These are phyloP conservation scores for Arachnomyces sp. DNA, from an alignment of 2,329 filamentous ascomycete species.

Conservation along the genomic window DNA sequence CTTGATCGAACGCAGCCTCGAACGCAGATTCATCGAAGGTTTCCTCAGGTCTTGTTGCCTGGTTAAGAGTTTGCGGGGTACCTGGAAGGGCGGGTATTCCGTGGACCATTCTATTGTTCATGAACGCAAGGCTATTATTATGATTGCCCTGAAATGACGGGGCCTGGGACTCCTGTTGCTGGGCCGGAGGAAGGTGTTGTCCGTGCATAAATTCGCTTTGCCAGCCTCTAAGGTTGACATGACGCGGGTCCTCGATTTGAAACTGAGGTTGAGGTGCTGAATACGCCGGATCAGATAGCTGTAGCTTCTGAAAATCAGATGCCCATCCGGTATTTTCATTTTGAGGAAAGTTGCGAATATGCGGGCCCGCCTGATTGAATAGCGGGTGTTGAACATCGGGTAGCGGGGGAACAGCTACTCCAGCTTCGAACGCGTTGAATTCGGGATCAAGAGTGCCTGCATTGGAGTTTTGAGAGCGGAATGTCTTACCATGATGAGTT, in stretches of 20 bases:
- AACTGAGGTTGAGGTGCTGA: slow-evolving; percentile 44
- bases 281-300: slow-evolving; percentile 32
- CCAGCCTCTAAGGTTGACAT: slow-evolving; percentile 41
- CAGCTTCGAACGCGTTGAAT: slow-evolving; percentile 60
- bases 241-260: slow-evolving; percentile 30
- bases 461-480: slow-evolving; percentile 52
- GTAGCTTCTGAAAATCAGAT: slow-evolving; percentile 39
- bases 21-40: slow-evolving; percentile 40
- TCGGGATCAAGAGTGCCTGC: slow-evolving; percentile 55
- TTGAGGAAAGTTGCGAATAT: slow-evolving; percentile 17
- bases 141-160: slow-evolving; percentile 18
- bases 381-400: slow-evolving; percentile 31
- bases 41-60: slow-evolving; percentile 25
- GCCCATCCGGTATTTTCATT: slow-evolving; percentile 32
- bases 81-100: slow-evolving; percentile 5
- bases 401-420: slow-evolving; percentile 23
- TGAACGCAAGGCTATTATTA: too few species aligned
- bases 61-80: slow-evolving; percentile 15
- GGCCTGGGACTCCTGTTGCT: slow-evolving; percentile 16
- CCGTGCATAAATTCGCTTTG: slow-evolving; percentile 53
- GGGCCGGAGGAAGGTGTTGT: slow-evolving; percentile 18
- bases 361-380: slow-evolving; percentile 12
- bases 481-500: slow-evolving; percentile 42
- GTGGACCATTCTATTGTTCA: too few species aligned
- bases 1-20: slow-evolving; percentile 38